These are phyloP conservation scores for Perkinsus olseni DNA, from an alignment of 169 alveolate genomes.

Conservation along the genomic window DNA sequence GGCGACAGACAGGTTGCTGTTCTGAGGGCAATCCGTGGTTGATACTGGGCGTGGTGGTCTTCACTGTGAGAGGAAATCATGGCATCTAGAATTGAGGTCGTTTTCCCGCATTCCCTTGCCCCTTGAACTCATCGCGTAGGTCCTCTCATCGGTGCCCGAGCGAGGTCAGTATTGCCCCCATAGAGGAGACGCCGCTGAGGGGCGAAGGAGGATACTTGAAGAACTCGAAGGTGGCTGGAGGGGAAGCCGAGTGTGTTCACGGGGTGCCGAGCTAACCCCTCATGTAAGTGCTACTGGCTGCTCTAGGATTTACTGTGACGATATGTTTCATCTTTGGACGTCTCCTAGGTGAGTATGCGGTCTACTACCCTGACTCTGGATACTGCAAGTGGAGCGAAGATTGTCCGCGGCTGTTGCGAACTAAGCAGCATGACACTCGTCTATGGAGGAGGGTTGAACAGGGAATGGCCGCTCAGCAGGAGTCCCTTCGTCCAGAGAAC, in stretches of 20 bases:
- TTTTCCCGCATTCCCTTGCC: too few relatives aligned
- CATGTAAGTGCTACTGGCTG: neutral
- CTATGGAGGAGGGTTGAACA: neutral
- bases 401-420: neutral
- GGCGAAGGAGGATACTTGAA: neutral
- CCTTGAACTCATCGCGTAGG: too few relatives aligned
- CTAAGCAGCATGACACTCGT: neutral
- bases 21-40: too few relatives aligned
- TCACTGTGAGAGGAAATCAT: too few relatives aligned
- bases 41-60: too few relatives aligned
- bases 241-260: neutral
- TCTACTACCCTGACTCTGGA: neutral
- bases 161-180: neutral
- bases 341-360: neutral
- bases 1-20: too few relatives aligned
- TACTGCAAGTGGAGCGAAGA: neutral
- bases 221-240: neutral
- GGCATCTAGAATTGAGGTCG: too few relatives aligned
- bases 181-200: neutral
- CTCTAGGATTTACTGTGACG: too few relatives aligned
- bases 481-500: neutral
- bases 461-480: neutral
- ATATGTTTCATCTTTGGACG: too few relatives aligned
- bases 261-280: neutral
- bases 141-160: neutral